These are phyloP conservation scores for Protomyces pachydermus DNA, from an alignment of 1,139 yeast genomes.

Conservation along the genomic window DNA sequence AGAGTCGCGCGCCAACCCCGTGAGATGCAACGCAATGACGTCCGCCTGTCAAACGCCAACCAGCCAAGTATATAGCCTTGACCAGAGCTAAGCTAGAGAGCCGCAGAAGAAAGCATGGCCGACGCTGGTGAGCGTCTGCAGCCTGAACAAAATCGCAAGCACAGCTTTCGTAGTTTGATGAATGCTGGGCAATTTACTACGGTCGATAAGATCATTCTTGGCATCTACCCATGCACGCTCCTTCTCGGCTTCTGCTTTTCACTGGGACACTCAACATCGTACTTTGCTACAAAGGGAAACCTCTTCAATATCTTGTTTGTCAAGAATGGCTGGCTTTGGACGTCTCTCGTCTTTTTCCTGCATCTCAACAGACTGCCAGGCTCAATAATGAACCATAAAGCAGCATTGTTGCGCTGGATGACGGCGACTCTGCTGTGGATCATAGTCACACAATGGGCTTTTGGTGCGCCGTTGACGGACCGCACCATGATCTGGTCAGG, in stretches of 20 bases:
- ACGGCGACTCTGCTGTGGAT: slow-evolving; percentile 73
- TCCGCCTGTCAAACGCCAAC: no score
- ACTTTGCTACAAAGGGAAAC: slow-evolving; percentile 59
- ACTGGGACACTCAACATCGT: slow-evolving; percentile 30
- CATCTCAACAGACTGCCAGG: slow-evolving; percentile 31
- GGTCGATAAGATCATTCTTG: slow-evolving; percentile 11
- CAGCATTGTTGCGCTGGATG: slow-evolving; percentile 40
- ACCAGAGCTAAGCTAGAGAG: no score
- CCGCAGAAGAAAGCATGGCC: neutral
- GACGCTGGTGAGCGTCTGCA: neutral
- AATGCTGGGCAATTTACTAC: slow-evolving; percentile 7
- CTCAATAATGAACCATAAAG: slow-evolving; percentile 24
- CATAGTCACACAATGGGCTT: slow-evolving; percentile 81
- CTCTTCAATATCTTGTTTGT: slow-evolving; percentile 69
- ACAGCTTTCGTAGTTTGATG: neutral
- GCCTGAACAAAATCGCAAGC: neutral
- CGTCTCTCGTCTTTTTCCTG: slow-evolving; percentile 48
- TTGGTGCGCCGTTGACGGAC: slow-evolving; percentile 88
- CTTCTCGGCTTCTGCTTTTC: slow-evolving; percentile 20
- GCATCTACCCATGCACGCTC: slow-evolving; percentile 19
- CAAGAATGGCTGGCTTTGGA: slow-evolving; percentile 93
- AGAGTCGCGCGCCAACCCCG: no score
- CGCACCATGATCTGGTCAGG: slow-evolving; percentile 73
- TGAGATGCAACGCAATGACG: no score
- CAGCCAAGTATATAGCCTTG: no score